Conservation (phyloP, 2,329 filamentous ascomycete genomes). For the Bipolaris oryzae region DNA sequence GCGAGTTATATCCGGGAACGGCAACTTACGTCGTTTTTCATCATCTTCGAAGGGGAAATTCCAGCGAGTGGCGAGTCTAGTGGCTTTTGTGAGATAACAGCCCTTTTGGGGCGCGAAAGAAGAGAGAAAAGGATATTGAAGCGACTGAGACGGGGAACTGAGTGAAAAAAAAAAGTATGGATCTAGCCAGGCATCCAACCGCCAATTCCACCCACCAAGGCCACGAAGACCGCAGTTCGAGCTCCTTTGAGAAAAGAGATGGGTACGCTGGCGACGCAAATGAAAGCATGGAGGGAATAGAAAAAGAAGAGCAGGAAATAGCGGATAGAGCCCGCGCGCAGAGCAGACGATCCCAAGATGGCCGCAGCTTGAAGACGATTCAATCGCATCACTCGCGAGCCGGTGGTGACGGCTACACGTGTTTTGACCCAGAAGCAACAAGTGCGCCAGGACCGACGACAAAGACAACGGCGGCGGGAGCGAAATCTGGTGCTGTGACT, state of each 20-base stretch:
- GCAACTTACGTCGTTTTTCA: too few relatives aligned
- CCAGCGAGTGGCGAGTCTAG: neutral
- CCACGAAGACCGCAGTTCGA: constrained; percentile 19
- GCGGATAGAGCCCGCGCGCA: constrained; percentile 7
- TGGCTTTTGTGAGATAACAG: too few relatives aligned
- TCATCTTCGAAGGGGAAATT: too few relatives aligned
- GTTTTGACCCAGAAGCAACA: constrained; percentile 38
- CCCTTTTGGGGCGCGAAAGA: neutral
- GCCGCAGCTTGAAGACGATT: constrained; percentile 23
- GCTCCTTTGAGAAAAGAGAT: constrained; percentile 19
- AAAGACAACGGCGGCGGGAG: constrained; percentile 23
- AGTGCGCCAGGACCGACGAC: neutral
- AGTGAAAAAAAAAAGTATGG: neutral
- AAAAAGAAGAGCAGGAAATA: neutral
- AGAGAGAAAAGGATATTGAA: neutral
- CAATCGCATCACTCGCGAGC: constrained; percentile 46
- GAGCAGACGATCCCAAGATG: constrained; percentile 25
- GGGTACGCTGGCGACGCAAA: constrained; percentile 10
- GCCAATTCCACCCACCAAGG: constrained; percentile 12
- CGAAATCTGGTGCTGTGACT: constrained; percentile 23
- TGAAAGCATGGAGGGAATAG: constrained; percentile 15
- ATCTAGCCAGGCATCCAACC: constrained; percentile 4
- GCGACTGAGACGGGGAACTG: neutral
- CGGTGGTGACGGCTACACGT: constrained; percentile 48
- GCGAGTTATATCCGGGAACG: too few relatives aligned